phyloP scores from a whole-genome alignment of 2,329 filamentous ascomycete genomes.

The Colletotrichum orbiculare region DNA sequence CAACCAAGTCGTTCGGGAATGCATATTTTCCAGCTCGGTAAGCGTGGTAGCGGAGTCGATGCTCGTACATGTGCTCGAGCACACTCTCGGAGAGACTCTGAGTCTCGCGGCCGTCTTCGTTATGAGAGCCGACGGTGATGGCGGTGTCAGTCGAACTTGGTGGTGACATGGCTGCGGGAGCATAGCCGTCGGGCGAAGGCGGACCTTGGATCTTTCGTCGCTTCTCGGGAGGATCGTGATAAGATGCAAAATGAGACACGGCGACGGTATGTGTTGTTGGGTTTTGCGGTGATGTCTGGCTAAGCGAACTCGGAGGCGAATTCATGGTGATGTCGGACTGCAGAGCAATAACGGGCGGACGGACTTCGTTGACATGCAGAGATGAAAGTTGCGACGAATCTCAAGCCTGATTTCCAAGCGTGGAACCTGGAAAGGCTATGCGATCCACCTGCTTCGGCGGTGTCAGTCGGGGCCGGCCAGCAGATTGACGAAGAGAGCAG shows the following conservation, averaged over 20 bases:
- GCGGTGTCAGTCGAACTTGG: slow-evolving; percentile 31
- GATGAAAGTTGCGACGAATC: neutral
- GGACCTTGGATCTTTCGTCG: slow-evolving; percentile 20
- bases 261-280: slow-evolving; percentile 1
- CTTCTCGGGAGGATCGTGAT: slow-evolving; percentile 20
- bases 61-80: slow-evolving; percentile 55
- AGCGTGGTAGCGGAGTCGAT: slow-evolving; percentile 53
- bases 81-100: slow-evolving; percentile 55
- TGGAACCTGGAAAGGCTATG: too few species aligned
- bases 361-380: neutral
- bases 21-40: slow-evolving; percentile 55
- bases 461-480: neutral
- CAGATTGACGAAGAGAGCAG: too few species aligned
- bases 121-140: slow-evolving; percentile 35
- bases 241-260: neutral
- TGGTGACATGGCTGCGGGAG: slow-evolving; percentile 26
- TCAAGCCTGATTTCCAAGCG: too few species aligned
- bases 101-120: slow-evolving; percentile 43
- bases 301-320: slow-evolving; percentile 34
- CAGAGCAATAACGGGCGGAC: slow-evolving; percentile 1
- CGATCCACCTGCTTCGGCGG: neutral
- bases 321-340: slow-evolving; percentile 33
- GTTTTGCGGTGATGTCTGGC: slow-evolving; percentile 12
- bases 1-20: slow-evolving; percentile 56
- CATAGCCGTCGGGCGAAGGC: slow-evolving; percentile 30